A percentile compares a stretch with the other conserved stretches of the same genome.
phyloP scores from a whole-genome alignment of 768 basidiomycete species.

The Austroboletus eburneus region DNA sequence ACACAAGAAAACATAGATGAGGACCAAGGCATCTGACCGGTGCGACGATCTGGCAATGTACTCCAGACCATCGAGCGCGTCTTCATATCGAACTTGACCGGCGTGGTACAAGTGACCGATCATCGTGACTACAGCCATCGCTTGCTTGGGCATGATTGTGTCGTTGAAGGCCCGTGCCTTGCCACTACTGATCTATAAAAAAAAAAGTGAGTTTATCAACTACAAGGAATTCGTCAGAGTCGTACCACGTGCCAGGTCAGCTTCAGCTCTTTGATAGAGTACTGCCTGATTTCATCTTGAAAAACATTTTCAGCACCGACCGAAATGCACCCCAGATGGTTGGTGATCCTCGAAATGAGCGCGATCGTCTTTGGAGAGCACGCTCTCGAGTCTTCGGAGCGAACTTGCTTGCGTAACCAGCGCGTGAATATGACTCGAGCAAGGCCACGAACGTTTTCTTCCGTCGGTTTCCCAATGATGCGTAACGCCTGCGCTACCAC shows the following conservation, averaged over 20 bases:
- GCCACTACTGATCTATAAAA: conserved; percentile 7
- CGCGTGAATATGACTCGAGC: conserved; percentile 7
- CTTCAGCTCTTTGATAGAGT: conserved; percentile 14
- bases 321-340: conserved; percentile 7
- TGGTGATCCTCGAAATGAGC: conserved; percentile 7
- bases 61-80: conserved; percentile 3
- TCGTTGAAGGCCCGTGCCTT: not conserved
- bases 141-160: conserved; percentile 8
- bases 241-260: conserved; percentile 17
- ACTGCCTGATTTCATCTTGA: conserved; percentile 3
- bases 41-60: conserved; percentile 15
- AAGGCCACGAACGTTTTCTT: conserved; percentile 8
- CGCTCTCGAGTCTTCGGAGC: conserved; percentile 5
- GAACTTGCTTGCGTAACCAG: conserved; percentile 16
- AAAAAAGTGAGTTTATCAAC: conserved; percentile 2
- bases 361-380: conserved; percentile 3
- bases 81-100: conserved; percentile 6
- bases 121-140: conserved; percentile 16
- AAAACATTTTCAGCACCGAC: conserved; percentile 6
- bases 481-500: conserved; percentile 7
- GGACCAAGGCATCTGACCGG: conserved; percentile 15
- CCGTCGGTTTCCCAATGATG: conserved; percentile 11
- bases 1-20: conserved; percentile 12
- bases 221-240: not conserved
- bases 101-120: conserved; percentile 12